Evolutionary conservation across 176 grass and related monocot species (phyloP).

Genomic region (Zoysia pacifica): DNA sequence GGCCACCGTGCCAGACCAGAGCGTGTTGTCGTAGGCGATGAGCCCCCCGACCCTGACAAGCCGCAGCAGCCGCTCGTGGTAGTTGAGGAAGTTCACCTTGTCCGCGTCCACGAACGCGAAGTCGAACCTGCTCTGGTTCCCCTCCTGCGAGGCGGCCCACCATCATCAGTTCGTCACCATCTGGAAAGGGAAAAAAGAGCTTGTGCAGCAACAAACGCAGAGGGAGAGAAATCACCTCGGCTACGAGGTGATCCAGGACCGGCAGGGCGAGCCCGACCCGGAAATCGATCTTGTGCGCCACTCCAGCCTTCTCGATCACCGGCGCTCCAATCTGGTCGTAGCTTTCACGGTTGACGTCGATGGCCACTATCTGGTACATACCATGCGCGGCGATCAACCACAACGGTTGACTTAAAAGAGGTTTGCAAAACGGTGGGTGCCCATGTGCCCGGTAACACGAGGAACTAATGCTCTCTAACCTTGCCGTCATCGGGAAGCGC

Average conservation of each 20-base stretch:
- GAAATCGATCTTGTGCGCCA: constrained; percentile 76
- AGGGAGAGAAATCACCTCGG: constrained; percentile 23
- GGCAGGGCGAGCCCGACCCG: constrained; percentile 51
- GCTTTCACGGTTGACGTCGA: constrained; percentile 56
- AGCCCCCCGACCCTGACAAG: constrained; percentile 62
- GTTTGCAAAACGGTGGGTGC: background rate
- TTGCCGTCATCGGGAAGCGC: constrained; percentile 59
- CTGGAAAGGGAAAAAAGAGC: background rate
- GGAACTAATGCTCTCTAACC: constrained; percentile 14
- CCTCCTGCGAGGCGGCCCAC: constrained; percentile 32
- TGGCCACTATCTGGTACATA: constrained; percentile 52
- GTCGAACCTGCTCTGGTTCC: constrained; percentile 49
- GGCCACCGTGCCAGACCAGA: constrained; percentile 50
- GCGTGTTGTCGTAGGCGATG: constrained; percentile 64
- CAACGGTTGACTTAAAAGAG: background rate
- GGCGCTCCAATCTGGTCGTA: constrained; percentile 60
- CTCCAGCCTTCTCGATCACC: constrained; percentile 68
- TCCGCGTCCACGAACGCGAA: constrained; percentile 77
- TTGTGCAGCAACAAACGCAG: no score
- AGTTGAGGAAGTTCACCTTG: constrained; percentile 61
- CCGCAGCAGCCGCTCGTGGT: constrained; percentile 60
- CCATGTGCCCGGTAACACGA: no score
- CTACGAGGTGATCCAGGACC: constrained; percentile 45
- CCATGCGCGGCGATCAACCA: background rate
- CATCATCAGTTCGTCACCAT: background rate